phyloP scores from a whole-genome alignment of 2,329 filamentous ascomycete genomes.

The Fusarium chlamydosporum region DNA sequence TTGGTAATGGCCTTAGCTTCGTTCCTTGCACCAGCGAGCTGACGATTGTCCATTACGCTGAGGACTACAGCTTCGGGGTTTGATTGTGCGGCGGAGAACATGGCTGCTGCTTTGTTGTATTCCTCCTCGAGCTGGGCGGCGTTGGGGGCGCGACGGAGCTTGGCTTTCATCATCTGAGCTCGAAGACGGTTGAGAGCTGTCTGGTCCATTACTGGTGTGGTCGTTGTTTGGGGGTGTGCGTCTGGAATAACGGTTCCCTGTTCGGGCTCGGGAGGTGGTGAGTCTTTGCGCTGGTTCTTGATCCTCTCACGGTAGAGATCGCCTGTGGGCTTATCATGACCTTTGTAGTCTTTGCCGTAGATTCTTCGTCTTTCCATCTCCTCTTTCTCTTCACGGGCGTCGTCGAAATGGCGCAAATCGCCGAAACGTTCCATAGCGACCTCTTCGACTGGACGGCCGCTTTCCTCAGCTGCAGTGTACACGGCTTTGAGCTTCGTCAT shows the following conservation, averaged over 20 bases:
- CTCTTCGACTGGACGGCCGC: constrained; percentile 80
- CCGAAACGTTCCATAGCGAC: constrained; percentile 87
- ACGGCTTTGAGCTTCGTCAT: constrained; percentile 95
- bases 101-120: constrained; percentile 82
- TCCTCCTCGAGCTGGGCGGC: constrained; percentile 83
- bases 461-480: constrained; percentile 83
- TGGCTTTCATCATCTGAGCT: constrained; percentile 96
- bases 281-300: constrained; percentile 64
- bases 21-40: constrained; percentile 79
- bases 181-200: constrained; percentile 90
- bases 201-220: constrained; percentile 71
- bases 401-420: constrained; percentile 86
- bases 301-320: constrained; percentile 86
- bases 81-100: constrained; percentile 68
- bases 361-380: constrained; percentile 86
- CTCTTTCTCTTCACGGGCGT: constrained; percentile 91
- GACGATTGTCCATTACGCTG: constrained; percentile 88
- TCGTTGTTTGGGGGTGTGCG: constrained; percentile 55
- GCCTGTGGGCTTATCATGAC: constrained; percentile 88
- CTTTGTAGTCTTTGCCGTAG: constrained; percentile 87
- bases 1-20: constrained; percentile 85
- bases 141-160: constrained; percentile 82
- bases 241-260: constrained; percentile 71
- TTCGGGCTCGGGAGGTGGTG: constrained; percentile 51
- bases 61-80: constrained; percentile 78